A percentile compares a stretch with the other conserved stretches of the same genome.
phyloP scores from a whole-genome alignment of 345 rosid genomes.

The Eucalyptus marginata region DNA sequence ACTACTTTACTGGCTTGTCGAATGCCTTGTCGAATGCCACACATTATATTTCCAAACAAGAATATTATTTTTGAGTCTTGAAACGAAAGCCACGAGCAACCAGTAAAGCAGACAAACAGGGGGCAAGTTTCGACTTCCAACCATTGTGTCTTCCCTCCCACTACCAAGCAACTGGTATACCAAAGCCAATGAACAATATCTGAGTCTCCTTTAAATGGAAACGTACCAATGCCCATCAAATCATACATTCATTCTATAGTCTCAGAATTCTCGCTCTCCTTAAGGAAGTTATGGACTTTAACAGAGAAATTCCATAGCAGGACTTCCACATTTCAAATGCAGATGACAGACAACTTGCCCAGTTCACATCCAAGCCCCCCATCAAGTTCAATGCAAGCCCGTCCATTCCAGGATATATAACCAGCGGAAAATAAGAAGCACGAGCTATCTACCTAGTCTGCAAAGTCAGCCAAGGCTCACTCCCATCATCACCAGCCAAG shows the following conservation, averaged over 20 bases:
- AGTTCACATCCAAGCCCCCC: neutral
- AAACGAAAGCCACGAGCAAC: neutral
- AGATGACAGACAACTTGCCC: neutral
- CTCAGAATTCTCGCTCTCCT: fast-evolving
- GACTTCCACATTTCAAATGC: neutral
- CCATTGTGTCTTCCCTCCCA: neutral
- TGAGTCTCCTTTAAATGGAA: neutral
- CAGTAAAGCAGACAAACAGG: neutral
- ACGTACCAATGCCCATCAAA: neutral
- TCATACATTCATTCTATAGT: neutral
- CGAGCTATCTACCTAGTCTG: neutral
- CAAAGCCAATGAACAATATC: neutral
- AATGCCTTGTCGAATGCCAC: neutral
- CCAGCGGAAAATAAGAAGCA: neutral
- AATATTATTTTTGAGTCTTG: fast-evolving
- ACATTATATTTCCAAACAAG: neutral
- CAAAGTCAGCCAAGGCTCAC: neutral
- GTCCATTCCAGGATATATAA: fast-evolving
- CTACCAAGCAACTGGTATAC: fast-evolving
- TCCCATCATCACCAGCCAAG: fast-evolving
- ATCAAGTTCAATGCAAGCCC: fast-evolving
- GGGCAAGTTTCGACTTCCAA: fast-evolving
- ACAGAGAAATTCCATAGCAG: neutral
- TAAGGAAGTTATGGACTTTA: neutral
- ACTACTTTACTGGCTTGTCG: fast-evolving